These are phyloP conservation scores for Casuarina equisetifolia DNA, from an alignment of 306 rosid genomes.

Conservation along the genomic window DNA sequence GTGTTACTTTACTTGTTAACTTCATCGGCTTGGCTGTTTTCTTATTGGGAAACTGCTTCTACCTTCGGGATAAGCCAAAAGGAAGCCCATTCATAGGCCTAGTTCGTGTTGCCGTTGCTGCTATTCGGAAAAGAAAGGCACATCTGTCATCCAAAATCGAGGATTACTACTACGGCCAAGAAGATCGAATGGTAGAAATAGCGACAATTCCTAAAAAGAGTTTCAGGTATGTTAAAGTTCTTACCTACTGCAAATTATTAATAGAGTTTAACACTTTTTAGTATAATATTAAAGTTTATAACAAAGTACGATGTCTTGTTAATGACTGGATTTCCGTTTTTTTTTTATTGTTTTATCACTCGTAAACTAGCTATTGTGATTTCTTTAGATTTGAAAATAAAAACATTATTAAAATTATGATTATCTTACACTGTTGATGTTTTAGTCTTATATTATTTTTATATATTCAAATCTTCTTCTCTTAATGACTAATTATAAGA, in stretches of 20 bases:
- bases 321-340: neutral
- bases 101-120: slow-evolving; percentile 20
- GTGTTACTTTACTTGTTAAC: slow-evolving; percentile 3
- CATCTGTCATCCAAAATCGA: slow-evolving; percentile 13
- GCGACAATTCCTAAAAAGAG: slow-evolving; percentile 12
- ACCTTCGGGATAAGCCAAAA: slow-evolving; percentile 16
- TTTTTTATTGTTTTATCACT: too few relatives aligned
- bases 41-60: slow-evolving; percentile 20
- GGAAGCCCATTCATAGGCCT: slow-evolving; percentile 23
- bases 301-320: too few relatives aligned
- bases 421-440: too few relatives aligned
- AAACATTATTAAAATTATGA: too few relatives aligned
- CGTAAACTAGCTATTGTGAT: too few relatives aligned
- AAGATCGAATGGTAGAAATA: slow-evolving; percentile 9
- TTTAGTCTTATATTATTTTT: too few relatives aligned
- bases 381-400: too few relatives aligned
- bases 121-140: slow-evolving; percentile 21
- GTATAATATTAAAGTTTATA: too few relatives aligned
- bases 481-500: too few relatives aligned
- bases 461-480: too few relatives aligned
- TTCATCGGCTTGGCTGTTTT: slow-evolving; percentile 19
- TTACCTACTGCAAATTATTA: neutral
- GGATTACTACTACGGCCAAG: slow-evolving; percentile 18
- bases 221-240: slow-evolving; percentile 25
- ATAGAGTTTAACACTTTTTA: too few relatives aligned